A percentile compares a stretch with the other conserved stretches of the same genome.
Conservation (phyloP, 345 rosid species). For the Geranium rotundifolium region DNA sequence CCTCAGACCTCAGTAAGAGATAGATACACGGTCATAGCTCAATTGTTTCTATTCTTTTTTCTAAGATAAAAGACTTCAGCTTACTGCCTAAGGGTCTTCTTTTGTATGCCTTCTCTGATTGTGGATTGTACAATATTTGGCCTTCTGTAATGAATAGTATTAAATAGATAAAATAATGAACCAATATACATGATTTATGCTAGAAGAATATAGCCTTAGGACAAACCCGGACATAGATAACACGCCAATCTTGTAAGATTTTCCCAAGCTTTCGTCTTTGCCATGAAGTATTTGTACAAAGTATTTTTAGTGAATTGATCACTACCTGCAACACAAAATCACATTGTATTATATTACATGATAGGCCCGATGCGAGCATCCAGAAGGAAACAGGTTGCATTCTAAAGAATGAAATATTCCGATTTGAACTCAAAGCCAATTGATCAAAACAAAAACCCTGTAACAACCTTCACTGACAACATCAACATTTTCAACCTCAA, state of each 20-base stretch:
- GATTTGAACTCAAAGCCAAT: no score
- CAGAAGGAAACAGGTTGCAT: no score
- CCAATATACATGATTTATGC: background rate
- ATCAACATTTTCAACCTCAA: no score
- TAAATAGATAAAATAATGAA: background rate
- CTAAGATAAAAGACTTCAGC: background rate
- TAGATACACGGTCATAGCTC: background rate
- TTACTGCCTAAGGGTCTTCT: background rate
- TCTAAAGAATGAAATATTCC: no score
- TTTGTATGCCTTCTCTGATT: background rate
- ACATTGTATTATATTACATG: no score
- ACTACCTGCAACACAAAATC: conserved; percentile 52
- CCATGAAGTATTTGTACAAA: conserved; percentile 95
- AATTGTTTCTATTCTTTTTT: no score
- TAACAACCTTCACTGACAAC: no score
- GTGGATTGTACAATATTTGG: background rate
- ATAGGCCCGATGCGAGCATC: no score
- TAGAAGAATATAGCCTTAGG: conserved; percentile 3
- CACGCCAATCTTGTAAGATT: conserved; percentile 91
- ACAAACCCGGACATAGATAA: conserved; percentile 65
- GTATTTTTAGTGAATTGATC: conserved; percentile 78
- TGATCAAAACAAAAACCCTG: no score
- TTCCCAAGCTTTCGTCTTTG: conserved; percentile 99
- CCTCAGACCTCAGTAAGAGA: background rate
- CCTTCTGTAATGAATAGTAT: background rate